phyloP scores from a whole-genome alignment of 352 stramenopile genomes.

The Globisporangium cederbergense region DNA sequence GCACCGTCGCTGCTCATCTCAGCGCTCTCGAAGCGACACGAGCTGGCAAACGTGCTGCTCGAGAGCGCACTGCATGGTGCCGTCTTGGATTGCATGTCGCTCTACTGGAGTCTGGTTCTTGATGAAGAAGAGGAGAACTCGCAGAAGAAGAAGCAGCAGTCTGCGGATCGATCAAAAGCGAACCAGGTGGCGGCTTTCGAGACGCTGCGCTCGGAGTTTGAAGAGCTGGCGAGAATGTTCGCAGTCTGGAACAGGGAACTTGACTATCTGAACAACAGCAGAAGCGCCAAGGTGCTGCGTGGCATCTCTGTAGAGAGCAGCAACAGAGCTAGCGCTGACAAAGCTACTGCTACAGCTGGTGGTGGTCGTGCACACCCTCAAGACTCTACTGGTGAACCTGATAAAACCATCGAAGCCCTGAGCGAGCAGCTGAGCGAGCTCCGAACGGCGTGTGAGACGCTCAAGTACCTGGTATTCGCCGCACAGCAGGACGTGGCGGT shows the following conservation, averaged over 20 bases:
- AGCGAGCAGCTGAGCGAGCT: constrained; percentile 30
- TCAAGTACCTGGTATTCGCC: constrained; percentile 38
- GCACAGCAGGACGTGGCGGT: constrained; percentile 36
- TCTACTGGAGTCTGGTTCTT: constrained; percentile 15
- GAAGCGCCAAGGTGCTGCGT: neutral
- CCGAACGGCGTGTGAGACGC: constrained; percentile 44
- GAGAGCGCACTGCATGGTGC: constrained; percentile 29
- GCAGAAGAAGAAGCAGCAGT: neutral
- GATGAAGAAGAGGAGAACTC: constrained; percentile 11
- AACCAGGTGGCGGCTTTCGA: neutral
- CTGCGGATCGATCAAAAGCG: neutral
- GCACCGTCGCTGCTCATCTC: constrained; percentile 58
- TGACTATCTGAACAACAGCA: constrained; percentile 3
- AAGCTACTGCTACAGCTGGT: neutral
- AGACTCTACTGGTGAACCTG: constrained; percentile 6
- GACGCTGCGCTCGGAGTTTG: neutral
- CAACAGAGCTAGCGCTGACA: neutral
- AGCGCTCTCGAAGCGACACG: constrained; percentile 45
- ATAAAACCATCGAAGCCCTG: neutral
- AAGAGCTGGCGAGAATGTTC: neutral
- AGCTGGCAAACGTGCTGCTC: constrained; percentile 29
- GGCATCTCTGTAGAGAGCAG: neutral
- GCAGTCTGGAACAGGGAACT: constrained; percentile 4
- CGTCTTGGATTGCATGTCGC: constrained; percentile 17
- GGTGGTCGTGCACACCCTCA: neutral